phyloP scores from a whole-genome alignment of 768 basidiomycete genomes.

The Mycena alexandri region DNA sequence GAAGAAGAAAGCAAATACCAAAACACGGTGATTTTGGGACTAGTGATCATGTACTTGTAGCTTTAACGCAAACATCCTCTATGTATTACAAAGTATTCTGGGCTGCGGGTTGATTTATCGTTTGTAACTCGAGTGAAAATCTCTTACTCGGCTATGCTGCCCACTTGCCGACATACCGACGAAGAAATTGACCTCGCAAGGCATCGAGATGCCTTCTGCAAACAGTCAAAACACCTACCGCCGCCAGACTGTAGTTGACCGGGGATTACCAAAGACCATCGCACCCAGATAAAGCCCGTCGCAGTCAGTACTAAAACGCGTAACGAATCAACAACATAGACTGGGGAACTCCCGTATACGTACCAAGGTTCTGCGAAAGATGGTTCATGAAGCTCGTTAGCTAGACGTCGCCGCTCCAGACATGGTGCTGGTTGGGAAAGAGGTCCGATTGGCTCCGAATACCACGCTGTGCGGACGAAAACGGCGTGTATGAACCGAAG shows the following conservation, averaged over 20 bases:
- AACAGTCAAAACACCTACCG: constrained; percentile 70
- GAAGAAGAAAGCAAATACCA: constrained; percentile 34
- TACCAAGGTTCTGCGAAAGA: constrained; percentile 92
- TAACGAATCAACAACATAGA: too few species aligned
- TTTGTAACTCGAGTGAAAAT: constrained; percentile 18
- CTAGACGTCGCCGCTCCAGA: constrained; percentile 86
- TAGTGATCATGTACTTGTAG: constrained; percentile 14
- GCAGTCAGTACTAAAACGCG: constrained; percentile 85
- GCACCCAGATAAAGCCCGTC: constrained; percentile 98
- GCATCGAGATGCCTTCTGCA: constrained; percentile 20
- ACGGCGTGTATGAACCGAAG: too few species aligned
- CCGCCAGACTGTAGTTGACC: constrained; percentile 94
- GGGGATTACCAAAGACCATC: constrained; percentile 96
- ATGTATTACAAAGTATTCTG: constrained; percentile 38
- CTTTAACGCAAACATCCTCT: neutral
- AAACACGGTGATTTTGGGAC: constrained; percentile 26
- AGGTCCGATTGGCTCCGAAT: too few species aligned
- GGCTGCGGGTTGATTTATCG: constrained; percentile 33
- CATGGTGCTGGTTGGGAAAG: constrained; percentile 57
- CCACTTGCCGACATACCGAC: constrained; percentile 81
- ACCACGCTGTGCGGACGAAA: too few species aligned
- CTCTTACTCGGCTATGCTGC: constrained; percentile 76
- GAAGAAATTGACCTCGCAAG: constrained; percentile 79
- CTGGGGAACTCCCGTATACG: constrained; percentile 41
- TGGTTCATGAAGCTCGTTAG: constrained; percentile 91